Base-by-base conservation (phyloP, 1,284 basidiomycete genomes). In the Waitea zeae region DNA sequence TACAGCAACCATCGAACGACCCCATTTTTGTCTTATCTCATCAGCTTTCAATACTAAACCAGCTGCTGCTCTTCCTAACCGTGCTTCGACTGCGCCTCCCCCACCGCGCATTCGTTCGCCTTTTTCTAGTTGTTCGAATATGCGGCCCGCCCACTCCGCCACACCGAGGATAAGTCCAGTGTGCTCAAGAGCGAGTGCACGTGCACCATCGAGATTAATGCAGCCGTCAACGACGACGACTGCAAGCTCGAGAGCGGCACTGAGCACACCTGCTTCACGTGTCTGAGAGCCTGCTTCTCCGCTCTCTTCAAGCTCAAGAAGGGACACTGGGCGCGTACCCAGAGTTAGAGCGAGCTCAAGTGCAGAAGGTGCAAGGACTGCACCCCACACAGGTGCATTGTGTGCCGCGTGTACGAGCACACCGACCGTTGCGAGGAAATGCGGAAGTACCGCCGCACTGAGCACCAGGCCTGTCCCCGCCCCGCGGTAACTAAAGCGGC, bases 401-500 rank as follows among this genome's bases (percentile, higher is more conserved):
- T 78, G 67, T 0, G 79, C 71, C 1, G 84, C 78, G 48, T 95
- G 79, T 3, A 83, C 64, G 18, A 96, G 62, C n/a, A 96, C 65
- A 0, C 74, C 67, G 6, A 93, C 56, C 1, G 88, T 81, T 35
- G 69, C 63, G 35, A 96, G 55, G 37, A 87, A 71, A 37, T 81
- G 76, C 15, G 76, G 61, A 12, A 95, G 61, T 1, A 82, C 66
- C 37, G 82, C 49, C 0, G 88, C 70, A 36, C 71, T 79, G 14
- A 96, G 62, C 30, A 95, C 65, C 38, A 89, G 65, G 0, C 81
- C 82, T 0, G 79, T 78, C 4, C 87, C 88, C 0, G 78, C 73
- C 2, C 77, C 67, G 29, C 63, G 62, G 45, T 84, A 86, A 31
- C 50, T 55, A 28, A 53, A 58, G 34, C 56, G 52, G 36, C 48